Conservation (phyloP, 345 rosid species). For the Euclidium syriacum region DNA sequence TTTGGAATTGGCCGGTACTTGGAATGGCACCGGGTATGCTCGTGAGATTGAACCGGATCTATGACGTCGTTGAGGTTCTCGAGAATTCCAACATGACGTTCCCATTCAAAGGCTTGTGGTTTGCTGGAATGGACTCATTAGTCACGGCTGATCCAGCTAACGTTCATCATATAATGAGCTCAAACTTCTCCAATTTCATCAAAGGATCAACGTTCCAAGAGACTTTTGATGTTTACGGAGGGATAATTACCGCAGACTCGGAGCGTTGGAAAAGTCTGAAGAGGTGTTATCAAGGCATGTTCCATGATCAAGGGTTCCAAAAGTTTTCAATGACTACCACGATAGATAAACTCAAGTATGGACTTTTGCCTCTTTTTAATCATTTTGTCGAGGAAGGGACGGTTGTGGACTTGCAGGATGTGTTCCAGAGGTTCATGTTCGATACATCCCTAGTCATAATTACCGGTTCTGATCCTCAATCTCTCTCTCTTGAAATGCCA, state of each 20-base stretch:
- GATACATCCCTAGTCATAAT: slow-evolving; percentile 33
- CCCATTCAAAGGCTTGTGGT: slow-evolving; percentile 26
- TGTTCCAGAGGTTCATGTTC: slow-evolving; percentile 37
- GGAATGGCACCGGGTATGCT: slow-evolving; percentile 29
- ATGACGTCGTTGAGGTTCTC: neutral
- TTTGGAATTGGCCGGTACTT: slow-evolving; percentile 19
- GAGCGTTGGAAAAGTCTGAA: slow-evolving; percentile 20
- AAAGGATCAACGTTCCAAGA: slow-evolving; percentile 32
- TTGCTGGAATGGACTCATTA: slow-evolving; percentile 15
- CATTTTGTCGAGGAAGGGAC: neutral
- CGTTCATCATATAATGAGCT: slow-evolving; percentile 26
- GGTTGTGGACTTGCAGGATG: slow-evolving; percentile 31
- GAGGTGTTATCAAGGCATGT: neutral
- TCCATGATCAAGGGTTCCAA: slow-evolving; percentile 7
- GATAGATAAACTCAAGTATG: neutral
- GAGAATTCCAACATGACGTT: slow-evolving; percentile 18
- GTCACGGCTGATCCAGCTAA: slow-evolving; percentile 30
- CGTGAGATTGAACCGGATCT: neutral
- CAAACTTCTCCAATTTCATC: slow-evolving; percentile 28
- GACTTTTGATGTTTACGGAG: slow-evolving; percentile 24
- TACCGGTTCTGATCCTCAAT: slow-evolving; percentile 37
- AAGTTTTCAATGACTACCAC: neutral
- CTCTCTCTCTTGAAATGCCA: slow-evolving; percentile 30
- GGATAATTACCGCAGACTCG: slow-evolving; percentile 21
- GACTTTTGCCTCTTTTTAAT: slow-evolving; percentile 25